Evolutionary conservation across 2,329 filamentous ascomycete genomes (phyloP), one percentile per base, ranked within the genome.

Genomic region (Diaporthe sp.): DNA sequence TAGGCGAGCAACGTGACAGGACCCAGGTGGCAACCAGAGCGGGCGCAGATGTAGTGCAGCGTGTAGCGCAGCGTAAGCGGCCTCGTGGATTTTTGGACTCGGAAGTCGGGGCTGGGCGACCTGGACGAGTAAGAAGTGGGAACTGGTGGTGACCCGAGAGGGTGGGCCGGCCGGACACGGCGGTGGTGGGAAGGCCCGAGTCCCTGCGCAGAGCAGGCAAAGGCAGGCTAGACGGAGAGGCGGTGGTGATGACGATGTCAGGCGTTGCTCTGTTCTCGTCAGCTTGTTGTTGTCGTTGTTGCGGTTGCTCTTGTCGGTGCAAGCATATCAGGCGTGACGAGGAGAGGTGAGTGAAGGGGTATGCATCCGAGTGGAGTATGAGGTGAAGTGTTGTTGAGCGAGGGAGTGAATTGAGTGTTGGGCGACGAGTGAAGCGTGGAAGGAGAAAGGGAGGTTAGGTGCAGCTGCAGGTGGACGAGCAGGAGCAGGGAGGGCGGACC

Each of bases 51-150:
- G 44, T 67, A 51, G 44, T 37, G 61, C 44, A 51, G 58, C 10
- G 37, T 25, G 22, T 37, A n/a, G 60, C 13, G 61, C 42, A 65
- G 61, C 61, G 42, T 65, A 49, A 49, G 42, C 31, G 44, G 44
- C 63, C 47, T 68, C 47, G 44, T 53, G 63, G 63, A 20, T 49
- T 68, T 68, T 17, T 53, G 47, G 47, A 51, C 47, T 68, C 65
- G 65, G 65, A 53, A 68, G 65, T 68, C 65, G 65, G 65, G 65
- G 65, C 47, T 53, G 47, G 44, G 44, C 63, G n/a, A n/a, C 44
- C 25, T 65, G 63, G 63, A 53, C 63, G 63, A 68, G 63, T 68
- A 68, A 68, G 47, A 68, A 68, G 65, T 53, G 65, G 65, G 61
- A 65, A 65, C 39, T 53, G 47, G 65, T 65, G 44, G 47, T 55